phyloP scores from a whole-genome alignment of 805 yeast species.

The Saccharomyces kudriavzevii region DNA sequence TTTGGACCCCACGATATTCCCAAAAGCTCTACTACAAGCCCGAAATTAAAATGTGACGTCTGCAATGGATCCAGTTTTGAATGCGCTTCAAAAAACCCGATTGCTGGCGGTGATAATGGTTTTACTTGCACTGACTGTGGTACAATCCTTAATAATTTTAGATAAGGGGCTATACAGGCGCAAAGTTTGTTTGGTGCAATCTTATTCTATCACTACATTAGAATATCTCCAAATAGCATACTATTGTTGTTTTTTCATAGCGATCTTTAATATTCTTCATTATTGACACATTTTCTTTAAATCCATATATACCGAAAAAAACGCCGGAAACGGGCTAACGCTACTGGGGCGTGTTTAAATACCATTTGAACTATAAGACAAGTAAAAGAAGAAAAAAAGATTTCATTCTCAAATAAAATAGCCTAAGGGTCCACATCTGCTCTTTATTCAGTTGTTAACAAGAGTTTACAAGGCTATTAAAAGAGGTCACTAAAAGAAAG shows the following conservation, averaged over 20 bases:
- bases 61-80: slow-evolving; percentile 24
- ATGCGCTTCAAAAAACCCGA: slow-evolving; percentile 3
- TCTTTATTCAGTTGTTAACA: not conserved
- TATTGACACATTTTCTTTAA: not conserved
- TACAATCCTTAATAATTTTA: slow-evolving; percentile 19
- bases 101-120: slow-evolving; percentile 8
- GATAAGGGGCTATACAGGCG: slow-evolving; percentile 3
- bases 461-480: not conserved
- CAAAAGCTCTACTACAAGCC: not conserved
- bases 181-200: too few species aligned
- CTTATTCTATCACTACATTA: not conserved
- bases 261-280: not conserved
- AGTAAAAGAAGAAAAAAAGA: not conserved
- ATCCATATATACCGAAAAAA: not conserved
- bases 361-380: not conserved
- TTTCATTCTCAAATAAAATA: not conserved
- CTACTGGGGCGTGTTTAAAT: not conserved
- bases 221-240: not conserved
- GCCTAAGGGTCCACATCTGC: not conserved
- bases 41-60: slow-evolving; percentile 18
- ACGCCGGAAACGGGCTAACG: not conserved
- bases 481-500: not conserved
- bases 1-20: not conserved
- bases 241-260: not conserved
- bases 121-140: slow-evolving; percentile 26